Percentiles rank a stretch among this genome's conserved stretches.
Conservation (phyloP, 371 early-diverging fungal genomes). For the Mortierella sp. region DNA sequence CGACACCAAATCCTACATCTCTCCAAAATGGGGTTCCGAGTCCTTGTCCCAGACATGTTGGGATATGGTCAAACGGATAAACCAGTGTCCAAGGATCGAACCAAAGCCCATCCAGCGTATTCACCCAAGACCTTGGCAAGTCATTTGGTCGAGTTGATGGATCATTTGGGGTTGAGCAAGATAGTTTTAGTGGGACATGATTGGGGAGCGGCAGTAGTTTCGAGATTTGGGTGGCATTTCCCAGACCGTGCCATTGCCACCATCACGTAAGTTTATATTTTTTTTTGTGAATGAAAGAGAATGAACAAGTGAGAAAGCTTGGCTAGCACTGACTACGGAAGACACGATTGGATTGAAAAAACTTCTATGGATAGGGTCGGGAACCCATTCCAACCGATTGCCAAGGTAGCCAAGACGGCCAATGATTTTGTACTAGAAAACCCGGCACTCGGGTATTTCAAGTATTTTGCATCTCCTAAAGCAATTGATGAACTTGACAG, state of each 20-base stretch:
- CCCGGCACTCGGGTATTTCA: slow-evolving; percentile 15
- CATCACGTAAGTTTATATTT: slow-evolving; percentile 14
- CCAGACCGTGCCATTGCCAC: slow-evolving; percentile 11
- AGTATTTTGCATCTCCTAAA: slow-evolving; percentile 3
- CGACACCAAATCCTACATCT: slow-evolving; percentile 18
- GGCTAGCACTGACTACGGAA: no score
- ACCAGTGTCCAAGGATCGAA: not conserved
- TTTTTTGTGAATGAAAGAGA: slow-evolving; percentile 7
- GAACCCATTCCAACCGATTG: slow-evolving; percentile 13
- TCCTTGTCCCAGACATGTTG: slow-evolving; percentile 12
- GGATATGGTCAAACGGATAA: slow-evolving; percentile 18
- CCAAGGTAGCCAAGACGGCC: not conserved
- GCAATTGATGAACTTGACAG: not conserved
- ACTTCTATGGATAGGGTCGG: slow-evolving; percentile 16
- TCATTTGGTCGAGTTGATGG: slow-evolving; percentile 14
- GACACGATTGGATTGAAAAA: no score
- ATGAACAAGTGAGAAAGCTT: no score
- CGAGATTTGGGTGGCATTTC: slow-evolving; percentile 9
- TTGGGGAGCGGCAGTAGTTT: slow-evolving; percentile 14
- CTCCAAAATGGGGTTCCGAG: slow-evolving; percentile 7
- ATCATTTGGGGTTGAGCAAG: slow-evolving; percentile 12
- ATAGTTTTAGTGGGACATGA: slow-evolving; percentile 17
- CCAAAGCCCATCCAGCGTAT: slow-evolving; percentile 5
- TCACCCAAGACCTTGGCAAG: slow-evolving; percentile 8
- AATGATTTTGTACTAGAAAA: slow-evolving; percentile 8